These are phyloP conservation scores for Thelonectria olida DNA, from an alignment of 2,329 filamentous ascomycete species.

Conservation along the genomic window DNA sequence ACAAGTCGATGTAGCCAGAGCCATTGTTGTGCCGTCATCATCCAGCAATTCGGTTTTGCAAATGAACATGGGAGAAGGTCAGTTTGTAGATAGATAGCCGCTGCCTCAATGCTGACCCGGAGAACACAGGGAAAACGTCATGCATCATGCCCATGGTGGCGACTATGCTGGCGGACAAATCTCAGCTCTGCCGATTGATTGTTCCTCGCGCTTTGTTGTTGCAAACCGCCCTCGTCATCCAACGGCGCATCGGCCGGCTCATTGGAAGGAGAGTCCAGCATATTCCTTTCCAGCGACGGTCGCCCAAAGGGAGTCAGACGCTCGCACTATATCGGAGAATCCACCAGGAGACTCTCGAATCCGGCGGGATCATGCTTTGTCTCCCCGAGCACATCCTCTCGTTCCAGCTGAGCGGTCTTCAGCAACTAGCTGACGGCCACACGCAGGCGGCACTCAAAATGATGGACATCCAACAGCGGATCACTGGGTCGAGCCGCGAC, in stretches of 20 bases:
- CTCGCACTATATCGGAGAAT: slow-evolving; percentile 50
- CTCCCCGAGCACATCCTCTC: slow-evolving; percentile 72
- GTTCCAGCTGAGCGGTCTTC: slow-evolving; percentile 68
- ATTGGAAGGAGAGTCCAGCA: slow-evolving; percentile 62
- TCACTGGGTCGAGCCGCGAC: slow-evolving; percentile 62
- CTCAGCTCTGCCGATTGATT: slow-evolving; percentile 60
- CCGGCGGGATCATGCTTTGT: slow-evolving; percentile 63
- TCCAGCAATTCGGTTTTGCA: slow-evolving; percentile 67
- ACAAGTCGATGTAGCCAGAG: slow-evolving; percentile 68
- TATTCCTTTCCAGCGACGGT: slow-evolving; percentile 65
- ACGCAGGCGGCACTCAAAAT: slow-evolving; percentile 55
- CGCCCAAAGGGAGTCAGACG: slow-evolving; percentile 43
- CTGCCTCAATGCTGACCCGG: slow-evolving; percentile 24
- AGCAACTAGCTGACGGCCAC: slow-evolving; percentile 61
- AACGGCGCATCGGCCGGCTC: slow-evolving; percentile 62
- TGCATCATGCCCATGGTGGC: slow-evolving; percentile 64
- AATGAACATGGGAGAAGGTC: slow-evolving; percentile 71
- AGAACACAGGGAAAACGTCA: slow-evolving; percentile 61
- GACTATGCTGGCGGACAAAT: slow-evolving; percentile 52
- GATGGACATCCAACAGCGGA: slow-evolving; percentile 59
- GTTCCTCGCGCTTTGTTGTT: slow-evolving; percentile 65
- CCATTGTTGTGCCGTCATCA: slow-evolving; percentile 64
- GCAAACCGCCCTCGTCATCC: slow-evolving; percentile 66
- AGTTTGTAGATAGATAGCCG: slow-evolving; percentile 29
- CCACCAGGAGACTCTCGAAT: slow-evolving; percentile 48